Evolutionary conservation across 1,284 basidiomycete genomes (phyloP), one percentile per base, ranked within the genome.

Genomic region (Pisolithus thermaeus): DNA sequence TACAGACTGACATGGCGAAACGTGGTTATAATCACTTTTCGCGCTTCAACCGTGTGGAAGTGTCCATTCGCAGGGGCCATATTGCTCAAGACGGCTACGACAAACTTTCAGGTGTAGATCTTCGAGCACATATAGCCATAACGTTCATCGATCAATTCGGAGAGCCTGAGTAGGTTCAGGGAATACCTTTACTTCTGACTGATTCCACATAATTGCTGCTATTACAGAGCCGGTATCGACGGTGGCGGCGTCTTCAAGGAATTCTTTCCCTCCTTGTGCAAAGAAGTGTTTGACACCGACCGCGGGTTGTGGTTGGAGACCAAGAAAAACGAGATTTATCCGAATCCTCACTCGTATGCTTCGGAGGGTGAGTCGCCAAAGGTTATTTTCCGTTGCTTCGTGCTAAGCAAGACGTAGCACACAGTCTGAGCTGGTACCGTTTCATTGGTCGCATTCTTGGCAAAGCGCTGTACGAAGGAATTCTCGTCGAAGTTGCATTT

Each of bases 231-330:
- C 28, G 92, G 93, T 0, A 95, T 96, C 32, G 95, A 99, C 61
- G 96, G 96, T 1, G 95, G 97, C 3, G 96, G 97, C 0, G 83
- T 99, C 7, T 98, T 97, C 75, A 99, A 99, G 66, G 97, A 98
- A 69, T 97, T 99, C 63, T 81, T 99, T 61, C 98, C 94, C 1
- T 88, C 86, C 12, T 69, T 97, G 20, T 87, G 84, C 50, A 93
- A 90, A 62, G 94, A 98, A 67, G 95, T 90, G 0, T 98, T 99
- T 58, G 93, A 99, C 62, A 90, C 90, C 0, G 84, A 98, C 63
- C 83, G 93, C 16, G 97, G 97, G 2, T 72, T 99, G 12, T 99
- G 96, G 96, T 73, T 94, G 40, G 84, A 82, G 27, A 99, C 88
- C 49, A 81, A 85, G 66, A 84, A 92, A 63, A 92, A 97, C 53